These are phyloP conservation scores for Bremia lactucae DNA, from an alignment of 352 stramenopile species.

Conservation along the genomic window DNA sequence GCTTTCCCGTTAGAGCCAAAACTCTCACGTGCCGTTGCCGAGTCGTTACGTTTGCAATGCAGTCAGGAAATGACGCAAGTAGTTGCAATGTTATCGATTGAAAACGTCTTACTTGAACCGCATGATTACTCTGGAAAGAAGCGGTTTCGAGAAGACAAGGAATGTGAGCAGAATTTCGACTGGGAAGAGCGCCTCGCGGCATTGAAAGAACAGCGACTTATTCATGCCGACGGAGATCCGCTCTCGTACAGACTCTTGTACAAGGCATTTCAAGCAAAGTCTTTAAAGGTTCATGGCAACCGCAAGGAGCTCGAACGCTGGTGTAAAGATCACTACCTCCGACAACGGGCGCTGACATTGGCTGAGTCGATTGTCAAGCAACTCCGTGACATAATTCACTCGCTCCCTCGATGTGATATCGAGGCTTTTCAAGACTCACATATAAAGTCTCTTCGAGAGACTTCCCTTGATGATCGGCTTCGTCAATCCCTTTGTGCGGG, in stretches of 20 bases:
- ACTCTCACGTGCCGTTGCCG: constrained; percentile 50
- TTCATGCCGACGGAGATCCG: constrained; percentile 48
- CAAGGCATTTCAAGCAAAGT: constrained; percentile 25
- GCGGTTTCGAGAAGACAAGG: constrained; percentile 3
- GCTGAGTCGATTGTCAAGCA: constrained; percentile 42
- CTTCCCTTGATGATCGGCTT: constrained; percentile 26
- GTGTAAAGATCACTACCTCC: constrained; percentile 43
- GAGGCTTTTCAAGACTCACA: constrained; percentile 9
- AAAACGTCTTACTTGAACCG: constrained; percentile 56
- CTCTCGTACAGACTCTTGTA: constrained; percentile 41
- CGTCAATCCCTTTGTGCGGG: constrained; percentile 42
- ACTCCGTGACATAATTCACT: constrained; percentile 42
- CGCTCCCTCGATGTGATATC: constrained; percentile 23
- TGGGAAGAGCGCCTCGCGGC: constrained; percentile 34
- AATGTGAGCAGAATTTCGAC: constrained; percentile 9
- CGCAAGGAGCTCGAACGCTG: constrained; percentile 27
- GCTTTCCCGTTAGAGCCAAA: constrained; percentile 77
- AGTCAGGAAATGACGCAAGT: constrained; percentile 52
- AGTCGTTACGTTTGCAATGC: constrained; percentile 47
- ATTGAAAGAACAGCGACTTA: constrained; percentile 29
- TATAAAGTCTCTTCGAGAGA: neutral
- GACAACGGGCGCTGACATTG: constrained; percentile 41
- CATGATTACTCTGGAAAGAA: constrained; percentile 1
- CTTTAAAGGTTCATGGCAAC: constrained; percentile 5
- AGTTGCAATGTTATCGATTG: constrained; percentile 77